Conservation (phyloP, 2,329 filamentous ascomycete species). For the Microsporum canis region DNA sequence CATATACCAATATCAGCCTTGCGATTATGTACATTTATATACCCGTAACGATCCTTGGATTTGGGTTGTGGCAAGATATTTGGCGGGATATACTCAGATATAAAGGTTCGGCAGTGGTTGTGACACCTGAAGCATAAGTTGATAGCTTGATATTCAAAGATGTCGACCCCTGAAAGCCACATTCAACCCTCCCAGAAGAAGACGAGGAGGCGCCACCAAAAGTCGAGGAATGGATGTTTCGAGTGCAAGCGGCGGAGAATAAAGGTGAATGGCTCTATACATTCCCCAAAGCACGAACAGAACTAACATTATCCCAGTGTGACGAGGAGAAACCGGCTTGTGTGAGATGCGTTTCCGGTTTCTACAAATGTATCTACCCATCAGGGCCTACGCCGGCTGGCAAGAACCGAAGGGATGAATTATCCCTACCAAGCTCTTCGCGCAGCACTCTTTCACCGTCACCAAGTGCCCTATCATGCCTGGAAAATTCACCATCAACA, state of each 20-base stretch:
- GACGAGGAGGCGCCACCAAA: constrained; percentile 6
- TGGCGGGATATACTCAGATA: neutral
- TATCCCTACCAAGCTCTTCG: constrained; percentile 2
- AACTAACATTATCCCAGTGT: neutral
- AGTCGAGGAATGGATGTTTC: constrained; percentile 6
- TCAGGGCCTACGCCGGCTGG: neutral
- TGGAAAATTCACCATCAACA: neutral
- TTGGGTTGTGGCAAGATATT: neutral
- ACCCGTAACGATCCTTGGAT: too few species aligned
- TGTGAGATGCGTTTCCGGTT: neutral
- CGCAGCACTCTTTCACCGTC: neutral
- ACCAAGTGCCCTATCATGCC: neutral
- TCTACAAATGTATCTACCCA: constrained; percentile 7
- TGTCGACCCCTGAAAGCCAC: neutral
- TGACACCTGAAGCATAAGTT: neutral
- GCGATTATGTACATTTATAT: neutral
- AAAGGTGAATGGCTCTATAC: neutral
- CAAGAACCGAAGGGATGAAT: neutral
- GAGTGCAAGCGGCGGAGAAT: constrained; percentile 7
- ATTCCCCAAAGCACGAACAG: neutral
- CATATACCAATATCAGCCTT: neutral
- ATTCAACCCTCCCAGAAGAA: neutral
- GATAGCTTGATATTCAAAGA: neutral
- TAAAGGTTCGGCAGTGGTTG: neutral
- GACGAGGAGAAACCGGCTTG: constrained; percentile 7